These are phyloP conservation scores for Xylaria venustula DNA, from an alignment of 495 filamentous ascomycete genomes.

Conservation along the genomic window DNA sequence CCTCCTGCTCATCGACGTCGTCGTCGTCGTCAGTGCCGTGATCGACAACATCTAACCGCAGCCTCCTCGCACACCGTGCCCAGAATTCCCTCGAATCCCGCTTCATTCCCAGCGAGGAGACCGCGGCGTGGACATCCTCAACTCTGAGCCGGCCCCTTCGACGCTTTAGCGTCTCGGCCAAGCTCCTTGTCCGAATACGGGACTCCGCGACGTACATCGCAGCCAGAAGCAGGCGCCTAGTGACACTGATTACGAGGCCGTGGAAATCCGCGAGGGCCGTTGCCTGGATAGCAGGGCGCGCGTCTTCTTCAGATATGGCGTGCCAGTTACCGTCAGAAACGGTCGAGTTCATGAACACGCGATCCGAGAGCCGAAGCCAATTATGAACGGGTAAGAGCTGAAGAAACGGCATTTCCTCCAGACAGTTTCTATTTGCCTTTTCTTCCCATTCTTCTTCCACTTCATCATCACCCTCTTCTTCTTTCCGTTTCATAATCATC, in stretches of 20 bases:
- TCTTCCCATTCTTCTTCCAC: slow-evolving; percentile 5
- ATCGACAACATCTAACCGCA: slow-evolving; percentile 57
- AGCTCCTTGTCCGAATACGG: slow-evolving; percentile 44
- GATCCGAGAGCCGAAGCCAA: slow-evolving; percentile 65
- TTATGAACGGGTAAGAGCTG: slow-evolving; percentile 56
- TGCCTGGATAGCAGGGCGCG: slow-evolving; percentile 62
- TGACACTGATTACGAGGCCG: slow-evolving; percentile 62
- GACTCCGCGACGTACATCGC: slow-evolving; percentile 64
- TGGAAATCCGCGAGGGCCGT: slow-evolving; percentile 74
- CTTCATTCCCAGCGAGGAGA: slow-evolving; percentile 53
- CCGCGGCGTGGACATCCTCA: slow-evolving; percentile 66
- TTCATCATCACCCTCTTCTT: neutral
- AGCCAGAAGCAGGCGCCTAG: slow-evolving; percentile 65
- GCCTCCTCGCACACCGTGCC: slow-evolving; percentile 57
- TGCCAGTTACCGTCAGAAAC: slow-evolving; percentile 66
- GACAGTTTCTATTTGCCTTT: too few species aligned
- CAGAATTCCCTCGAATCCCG: slow-evolving; percentile 53
- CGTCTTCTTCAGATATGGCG: slow-evolving; percentile 38
- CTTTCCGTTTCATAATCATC: too few species aligned
- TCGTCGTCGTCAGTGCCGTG: slow-evolving; percentile 19
- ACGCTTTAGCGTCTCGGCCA: slow-evolving; percentile 26
- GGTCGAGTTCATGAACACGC: slow-evolving; percentile 76
- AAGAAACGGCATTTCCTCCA: slow-evolving; percentile 42
- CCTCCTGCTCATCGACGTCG: slow-evolving; percentile 26
- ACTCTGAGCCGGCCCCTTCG: slow-evolving; percentile 42